These are phyloP conservation scores for Aspergillus conjunctus DNA, from an alignment of 495 filamentous ascomycete species.

Conservation along the genomic window DNA sequence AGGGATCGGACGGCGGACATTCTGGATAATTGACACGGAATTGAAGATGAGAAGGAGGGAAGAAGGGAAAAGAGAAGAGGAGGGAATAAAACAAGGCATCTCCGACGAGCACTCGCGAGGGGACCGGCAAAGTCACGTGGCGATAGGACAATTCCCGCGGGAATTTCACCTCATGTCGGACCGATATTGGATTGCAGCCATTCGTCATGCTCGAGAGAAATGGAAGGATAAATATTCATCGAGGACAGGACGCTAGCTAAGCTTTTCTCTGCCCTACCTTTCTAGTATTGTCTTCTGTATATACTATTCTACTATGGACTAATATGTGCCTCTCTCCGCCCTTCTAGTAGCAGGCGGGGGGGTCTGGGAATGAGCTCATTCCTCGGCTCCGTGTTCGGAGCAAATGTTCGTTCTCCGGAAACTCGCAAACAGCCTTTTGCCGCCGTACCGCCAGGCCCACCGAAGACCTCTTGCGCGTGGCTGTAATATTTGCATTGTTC, in stretches of 20 bases:
- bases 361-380: background rate
- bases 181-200: background rate
- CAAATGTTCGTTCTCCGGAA: background rate
- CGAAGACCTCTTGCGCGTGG: background rate
- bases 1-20: constrained; percentile 43
- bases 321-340: background rate
- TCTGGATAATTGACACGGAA: constrained; percentile 24
- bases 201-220: background rate
- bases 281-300: background rate
- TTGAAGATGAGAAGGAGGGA: constrained; percentile 27
- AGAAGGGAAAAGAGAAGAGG: constrained; percentile 2
- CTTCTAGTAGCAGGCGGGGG: background rate
- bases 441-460: background rate
- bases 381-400: background rate
- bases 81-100: constrained; percentile 14
- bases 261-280: background rate
- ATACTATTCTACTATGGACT: background rate
- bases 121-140: constrained; percentile 47
- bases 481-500: constrained; percentile 3
- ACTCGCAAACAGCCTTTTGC: background rate
- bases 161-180: constrained; percentile 1
- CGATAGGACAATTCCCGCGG: constrained; percentile 37
- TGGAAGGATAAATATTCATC: background rate
- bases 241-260: background rate
- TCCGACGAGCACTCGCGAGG: constrained; percentile 35